Percentiles rank a stretch among this genome's conserved stretches.
Conservation (phyloP, 129 eudicot genomes). For the Tagetes patula region DNA sequence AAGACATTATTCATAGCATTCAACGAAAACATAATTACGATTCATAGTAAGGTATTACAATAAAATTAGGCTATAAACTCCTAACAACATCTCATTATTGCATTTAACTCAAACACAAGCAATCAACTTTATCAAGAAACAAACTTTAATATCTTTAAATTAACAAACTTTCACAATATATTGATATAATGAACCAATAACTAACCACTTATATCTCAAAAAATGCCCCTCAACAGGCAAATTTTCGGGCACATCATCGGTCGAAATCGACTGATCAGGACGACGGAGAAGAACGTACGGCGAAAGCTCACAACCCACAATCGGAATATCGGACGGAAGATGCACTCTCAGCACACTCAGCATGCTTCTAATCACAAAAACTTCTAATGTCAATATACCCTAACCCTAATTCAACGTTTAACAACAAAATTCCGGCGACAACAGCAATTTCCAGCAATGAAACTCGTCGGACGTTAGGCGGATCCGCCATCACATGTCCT, state of each 20-base stretch:
- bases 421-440: conserved; percentile 7
- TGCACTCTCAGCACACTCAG: conserved; percentile 76
- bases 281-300: conserved; percentile 66
- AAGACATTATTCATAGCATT: background rate
- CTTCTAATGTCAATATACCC: background rate
- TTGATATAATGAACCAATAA: conserved; percentile 11
- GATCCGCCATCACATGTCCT: conserved; percentile 73
- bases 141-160: background rate
- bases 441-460: conserved; percentile 13
- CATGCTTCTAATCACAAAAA: conserved; percentile 49
- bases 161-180: background rate
- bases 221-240: conserved; percentile 70
- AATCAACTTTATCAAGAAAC: conserved; percentile 5
- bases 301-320: conserved; percentile 74
- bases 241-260: conserved; percentile 63
- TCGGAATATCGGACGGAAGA: conserved; percentile 85
- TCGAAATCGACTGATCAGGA: conserved; percentile 45
- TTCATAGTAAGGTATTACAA: background rate
- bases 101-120: conserved; percentile 12
- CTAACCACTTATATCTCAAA: conserved; percentile 86
- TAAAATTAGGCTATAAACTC: too few species aligned
- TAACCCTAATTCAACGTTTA: conserved; percentile 2
- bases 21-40: background rate
- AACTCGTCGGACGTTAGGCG: conserved; percentile 58
- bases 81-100: background rate